A percentile compares a stretch with the other conserved stretches of the same genome.
Conservation (phyloP, 2,329 filamentous ascomycete species). For the Metarhizium album region DNA sequence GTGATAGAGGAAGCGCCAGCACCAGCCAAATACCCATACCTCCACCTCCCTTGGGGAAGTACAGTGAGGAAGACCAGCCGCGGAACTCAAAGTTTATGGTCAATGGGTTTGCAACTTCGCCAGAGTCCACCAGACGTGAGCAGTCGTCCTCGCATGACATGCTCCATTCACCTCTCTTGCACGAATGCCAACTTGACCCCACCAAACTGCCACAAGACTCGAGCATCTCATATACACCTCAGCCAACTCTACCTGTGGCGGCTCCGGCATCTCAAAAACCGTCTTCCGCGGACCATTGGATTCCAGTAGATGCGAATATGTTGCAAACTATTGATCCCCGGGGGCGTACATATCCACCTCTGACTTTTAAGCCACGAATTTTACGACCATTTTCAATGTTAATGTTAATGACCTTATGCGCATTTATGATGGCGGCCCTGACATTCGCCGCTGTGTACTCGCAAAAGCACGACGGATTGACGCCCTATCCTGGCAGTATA, state of each 20-base stretch:
- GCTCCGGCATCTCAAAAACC: conserved; percentile 1
- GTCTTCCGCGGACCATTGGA: conserved; percentile 16
- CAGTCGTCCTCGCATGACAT: neutral
- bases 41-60: conserved; percentile 25
- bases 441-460: conserved; percentile 65
- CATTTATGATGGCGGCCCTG: conserved; percentile 61
- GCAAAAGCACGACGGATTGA: conserved; percentile 50
- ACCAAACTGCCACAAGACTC: neutral
- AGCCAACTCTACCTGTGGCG: conserved; percentile 3
- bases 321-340: conserved; percentile 27
- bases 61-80: conserved; percentile 19
- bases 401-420: conserved; percentile 47
- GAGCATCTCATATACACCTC: neutral
- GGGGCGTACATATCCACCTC: conserved; percentile 30
- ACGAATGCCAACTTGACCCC: neutral
- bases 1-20: conserved; percentile 53
- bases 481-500: conserved; percentile 52
- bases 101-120: neutral
- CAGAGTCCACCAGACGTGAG: neutral
- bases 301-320: conserved; percentile 23
- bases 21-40: conserved; percentile 35
- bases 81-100: neutral
- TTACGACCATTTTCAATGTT: conserved; percentile 57
- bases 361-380: conserved; percentile 62
- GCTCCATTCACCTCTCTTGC: neutral